phyloP scores from a whole-genome alignment of 31 red algal species.

The Bonnemaisonia californica region DNA sequence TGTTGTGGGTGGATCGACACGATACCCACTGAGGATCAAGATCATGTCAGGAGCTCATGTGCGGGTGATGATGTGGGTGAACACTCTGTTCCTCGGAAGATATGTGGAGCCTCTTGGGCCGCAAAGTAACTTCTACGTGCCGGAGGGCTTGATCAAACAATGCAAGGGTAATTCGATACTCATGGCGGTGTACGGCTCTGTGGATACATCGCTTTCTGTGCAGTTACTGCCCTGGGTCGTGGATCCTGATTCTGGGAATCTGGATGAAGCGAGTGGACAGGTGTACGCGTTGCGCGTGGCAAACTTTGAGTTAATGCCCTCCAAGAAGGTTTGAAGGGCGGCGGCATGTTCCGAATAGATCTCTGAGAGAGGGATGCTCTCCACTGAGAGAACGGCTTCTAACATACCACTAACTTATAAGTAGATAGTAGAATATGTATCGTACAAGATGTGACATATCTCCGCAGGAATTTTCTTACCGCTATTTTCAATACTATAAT shows the following conservation, averaged over 20 bases:
- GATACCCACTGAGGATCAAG: conserved; percentile 63
- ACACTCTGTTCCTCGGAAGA: conserved; percentile 73
- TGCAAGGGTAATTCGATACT: conserved; percentile 67
- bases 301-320: conserved; percentile 17
- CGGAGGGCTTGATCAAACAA: conserved; percentile 75
- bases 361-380: too few relatives aligned
- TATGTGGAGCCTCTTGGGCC: conserved; percentile 78
- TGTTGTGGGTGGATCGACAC: conserved; percentile 40
- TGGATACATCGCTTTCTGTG: conserved; percentile 50
- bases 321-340: not conserved
- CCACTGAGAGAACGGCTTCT: too few relatives aligned
- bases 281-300: conserved; percentile 54
- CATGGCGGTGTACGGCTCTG: conserved; percentile 63
- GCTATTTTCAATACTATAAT: too few relatives aligned
- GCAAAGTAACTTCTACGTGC: conserved; percentile 77
- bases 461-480: too few relatives aligned
- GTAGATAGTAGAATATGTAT: too few relatives aligned
- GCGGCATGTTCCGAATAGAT: too few relatives aligned
- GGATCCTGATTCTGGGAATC: conserved; percentile 47
- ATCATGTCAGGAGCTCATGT: conserved; percentile 42
- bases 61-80: conserved; percentile 73
- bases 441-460: too few relatives aligned
- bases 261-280: conserved; percentile 52
- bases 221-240: conserved; percentile 75
- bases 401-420: too few relatives aligned